These are phyloP conservation scores for Nepenthes alata DNA, from an alignment of 179 eudicot species.

Conservation along the genomic window DNA sequence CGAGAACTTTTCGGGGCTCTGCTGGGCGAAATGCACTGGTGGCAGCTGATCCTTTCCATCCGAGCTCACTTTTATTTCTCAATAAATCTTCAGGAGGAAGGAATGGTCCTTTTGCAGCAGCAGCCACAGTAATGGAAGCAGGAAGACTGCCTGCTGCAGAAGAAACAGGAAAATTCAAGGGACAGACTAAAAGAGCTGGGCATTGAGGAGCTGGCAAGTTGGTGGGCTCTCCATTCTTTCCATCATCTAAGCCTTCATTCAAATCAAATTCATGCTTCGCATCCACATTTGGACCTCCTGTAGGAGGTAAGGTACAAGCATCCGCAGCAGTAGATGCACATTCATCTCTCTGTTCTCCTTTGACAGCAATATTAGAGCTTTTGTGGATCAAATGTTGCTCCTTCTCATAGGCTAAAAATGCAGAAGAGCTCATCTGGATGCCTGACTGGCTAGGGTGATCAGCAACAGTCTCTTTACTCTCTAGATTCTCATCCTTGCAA, in stretches of 20 bases:
- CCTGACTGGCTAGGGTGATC: conserved; percentile 9
- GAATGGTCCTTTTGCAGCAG: conserved; percentile 85
- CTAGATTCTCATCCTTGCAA: conserved; percentile 17
- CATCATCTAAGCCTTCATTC: conserved; percentile 76
- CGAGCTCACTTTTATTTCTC: conserved; percentile 57
- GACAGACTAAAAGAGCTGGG: conserved; percentile 18
- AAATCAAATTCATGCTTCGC: conserved; percentile 58
- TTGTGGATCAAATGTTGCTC: background rate
- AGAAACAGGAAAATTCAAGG: conserved; percentile 26
- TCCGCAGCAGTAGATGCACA: conserved; percentile 31
- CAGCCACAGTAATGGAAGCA: conserved; percentile 68
- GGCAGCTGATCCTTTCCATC: conserved; percentile 97
- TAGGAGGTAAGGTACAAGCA: conserved; percentile 29
- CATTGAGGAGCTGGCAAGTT: conserved; percentile 11
- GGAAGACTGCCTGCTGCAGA: conserved; percentile 29
- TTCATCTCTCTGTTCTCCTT: conserved; percentile 2
- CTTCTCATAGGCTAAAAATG: background rate
- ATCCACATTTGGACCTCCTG: conserved; percentile 20
- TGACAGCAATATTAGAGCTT: background rate
- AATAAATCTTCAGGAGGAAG: conserved; percentile 59
- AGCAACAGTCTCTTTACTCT: conserved; percentile 14
- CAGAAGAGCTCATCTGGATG: conserved; percentile 1
- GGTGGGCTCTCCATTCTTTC: conserved; percentile 30
- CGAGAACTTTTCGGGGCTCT: conserved; percentile 63
- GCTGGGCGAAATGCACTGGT: conserved; percentile 98